phyloP scores from a whole-genome alignment of 306 rosid genomes.

The Gillenia trifoliata region DNA sequence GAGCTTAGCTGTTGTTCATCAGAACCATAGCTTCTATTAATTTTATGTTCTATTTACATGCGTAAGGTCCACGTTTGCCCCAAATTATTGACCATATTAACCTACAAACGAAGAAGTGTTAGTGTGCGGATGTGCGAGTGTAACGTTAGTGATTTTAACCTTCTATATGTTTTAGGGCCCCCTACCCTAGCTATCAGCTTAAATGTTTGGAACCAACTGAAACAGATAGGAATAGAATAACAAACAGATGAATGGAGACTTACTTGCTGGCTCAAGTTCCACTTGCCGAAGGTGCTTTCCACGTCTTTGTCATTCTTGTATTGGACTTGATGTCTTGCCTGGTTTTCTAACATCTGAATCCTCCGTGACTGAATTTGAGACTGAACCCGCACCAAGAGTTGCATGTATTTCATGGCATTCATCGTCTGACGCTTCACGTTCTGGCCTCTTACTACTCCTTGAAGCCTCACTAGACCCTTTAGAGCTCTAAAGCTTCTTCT shows the following conservation, averaged over 20 bases:
- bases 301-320: slow-evolving; percentile 58
- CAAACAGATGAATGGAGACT: slow-evolving; percentile 23
- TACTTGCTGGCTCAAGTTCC: slow-evolving; percentile 54
- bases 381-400: slow-evolving; percentile 85
- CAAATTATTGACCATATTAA: neutral
- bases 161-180: neutral
- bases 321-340: slow-evolving; percentile 69
- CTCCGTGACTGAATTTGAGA: slow-evolving; percentile 91
- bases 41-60: neutral
- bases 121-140: neutral
- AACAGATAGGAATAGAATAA: neutral
- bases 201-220: neutral
- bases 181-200: neutral
- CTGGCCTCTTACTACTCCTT: slow-evolving; percentile 98
- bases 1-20: neutral
- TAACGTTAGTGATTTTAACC: neutral
- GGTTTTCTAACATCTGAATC: slow-evolving; percentile 89
- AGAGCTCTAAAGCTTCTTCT: slow-evolving; percentile 93
- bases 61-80: neutral
- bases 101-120: neutral
- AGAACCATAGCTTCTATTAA: neutral
- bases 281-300: slow-evolving; percentile 63
- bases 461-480: slow-evolving; percentile 93
- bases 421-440: slow-evolving; percentile 92
- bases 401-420: slow-evolving; percentile 97